Evolutionary conservation across 306 rosid genomes (phyloP).

Genomic region (Pyrus betulifolia): DNA sequence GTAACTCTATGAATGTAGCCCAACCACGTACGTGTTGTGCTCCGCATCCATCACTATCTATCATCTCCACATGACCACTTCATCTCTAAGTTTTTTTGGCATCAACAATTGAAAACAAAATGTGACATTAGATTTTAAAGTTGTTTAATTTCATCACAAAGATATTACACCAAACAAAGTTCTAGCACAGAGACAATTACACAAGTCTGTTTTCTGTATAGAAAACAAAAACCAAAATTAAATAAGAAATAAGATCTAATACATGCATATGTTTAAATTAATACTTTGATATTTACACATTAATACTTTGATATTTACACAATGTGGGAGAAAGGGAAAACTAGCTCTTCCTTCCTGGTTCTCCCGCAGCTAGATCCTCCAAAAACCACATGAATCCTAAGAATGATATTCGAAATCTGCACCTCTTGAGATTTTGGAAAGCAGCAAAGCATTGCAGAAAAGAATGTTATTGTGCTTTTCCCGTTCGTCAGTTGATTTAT

Average conservation of each 20-base stretch:
- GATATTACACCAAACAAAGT: neutral
- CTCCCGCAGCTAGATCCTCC: neutral
- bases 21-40: too few relatives aligned
- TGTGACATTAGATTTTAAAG: neutral
- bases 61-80: too few relatives aligned
- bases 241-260: neutral
- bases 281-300: neutral
- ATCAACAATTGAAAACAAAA: neutral
- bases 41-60: too few relatives aligned
- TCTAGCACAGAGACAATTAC: neutral
- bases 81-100: too few relatives aligned
- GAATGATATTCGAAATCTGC: neutral
- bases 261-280: neutral
- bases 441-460: neutral
- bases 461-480: neutral
- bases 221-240: neutral
- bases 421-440: neutral
- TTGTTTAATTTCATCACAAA: neutral
- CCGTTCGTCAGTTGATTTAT: neutral
- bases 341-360: neutral
- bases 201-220: neutral
- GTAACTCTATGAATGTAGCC: too few relatives aligned
- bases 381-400: neutral
- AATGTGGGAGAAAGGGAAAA: neutral
- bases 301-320: neutral